A percentile compares a stretch with the other conserved stretches of the same genome.
Conservation (phyloP, 2,329 filamentous ascomycete genomes). For the Colletotrichum somersetense region DNA sequence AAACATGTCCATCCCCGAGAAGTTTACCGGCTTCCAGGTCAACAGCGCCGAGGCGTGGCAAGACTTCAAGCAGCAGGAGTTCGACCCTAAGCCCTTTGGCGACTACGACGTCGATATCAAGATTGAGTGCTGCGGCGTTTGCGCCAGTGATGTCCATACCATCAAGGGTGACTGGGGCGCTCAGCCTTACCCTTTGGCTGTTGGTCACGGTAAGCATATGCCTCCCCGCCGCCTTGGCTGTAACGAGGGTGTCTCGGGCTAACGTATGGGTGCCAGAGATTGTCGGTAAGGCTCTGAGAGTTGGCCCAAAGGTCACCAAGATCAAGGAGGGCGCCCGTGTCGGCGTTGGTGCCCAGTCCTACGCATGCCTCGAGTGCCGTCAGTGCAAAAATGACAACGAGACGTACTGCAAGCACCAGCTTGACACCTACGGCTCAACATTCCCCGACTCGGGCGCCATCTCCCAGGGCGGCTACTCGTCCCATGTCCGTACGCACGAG, state of each 20-base stretch:
- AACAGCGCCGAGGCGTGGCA: conserved; percentile 65
- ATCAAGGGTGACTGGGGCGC: conserved; percentile 77
- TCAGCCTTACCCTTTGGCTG: conserved; percentile 72
- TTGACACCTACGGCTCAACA: conserved; percentile 70
- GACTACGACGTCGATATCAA: conserved; percentile 91
- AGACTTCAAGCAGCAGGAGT: conserved; percentile 78
- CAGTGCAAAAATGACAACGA: conserved; percentile 76
- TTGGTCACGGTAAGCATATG: conserved; percentile 70
- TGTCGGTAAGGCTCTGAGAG: conserved; percentile 75
- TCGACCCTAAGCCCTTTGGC: conserved; percentile 86
- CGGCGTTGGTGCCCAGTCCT: conserved; percentile 77
- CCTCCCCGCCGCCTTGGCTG: neutral
- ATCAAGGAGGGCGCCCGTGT: conserved; percentile 74
- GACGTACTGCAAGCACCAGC: conserved; percentile 74
- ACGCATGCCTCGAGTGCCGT: conserved; percentile 73
- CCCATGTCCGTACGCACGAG: conserved; percentile 79
- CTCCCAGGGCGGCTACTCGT: conserved; percentile 71
- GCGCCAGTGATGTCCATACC: conserved; percentile 79
- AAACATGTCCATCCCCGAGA: conserved; percentile 68
- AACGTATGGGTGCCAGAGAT: conserved; percentile 63
- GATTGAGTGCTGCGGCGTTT: conserved; percentile 84
- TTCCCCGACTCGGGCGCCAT: conserved; percentile 73
- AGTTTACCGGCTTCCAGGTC: conserved; percentile 73
- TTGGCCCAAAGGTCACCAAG: conserved; percentile 73
- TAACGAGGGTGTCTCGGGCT: conserved; percentile 10